Percentiles rank a stretch among this genome's conserved stretches.
Evolutionary conservation across 2,329 filamentous ascomycete genomes (phyloP).

Genomic region (Cytospora piceae): DNA sequence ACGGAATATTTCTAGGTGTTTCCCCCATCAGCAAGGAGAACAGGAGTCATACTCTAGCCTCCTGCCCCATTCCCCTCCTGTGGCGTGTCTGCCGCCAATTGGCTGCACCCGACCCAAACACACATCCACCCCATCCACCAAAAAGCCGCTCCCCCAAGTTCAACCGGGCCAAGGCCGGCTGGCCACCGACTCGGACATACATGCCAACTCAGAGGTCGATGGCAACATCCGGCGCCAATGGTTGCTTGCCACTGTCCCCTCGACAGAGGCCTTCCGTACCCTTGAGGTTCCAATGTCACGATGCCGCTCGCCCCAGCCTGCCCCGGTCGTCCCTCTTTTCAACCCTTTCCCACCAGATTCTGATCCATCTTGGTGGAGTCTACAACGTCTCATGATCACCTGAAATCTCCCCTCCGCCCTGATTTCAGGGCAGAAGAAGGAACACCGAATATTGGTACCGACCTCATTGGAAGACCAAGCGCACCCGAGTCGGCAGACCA

Average conservation of each 20-base stretch:
- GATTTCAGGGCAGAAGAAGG: slow-evolving; percentile 26
- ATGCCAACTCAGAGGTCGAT: slow-evolving; percentile 23
- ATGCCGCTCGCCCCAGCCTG: slow-evolving; percentile 15
- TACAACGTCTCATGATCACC: slow-evolving; percentile 26
- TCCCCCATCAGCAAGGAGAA: background rate
- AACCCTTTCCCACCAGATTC: slow-evolving; percentile 25
- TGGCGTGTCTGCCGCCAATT: slow-evolving; percentile 22
- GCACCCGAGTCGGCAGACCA: slow-evolving; percentile 1
- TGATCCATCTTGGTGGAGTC: slow-evolving; percentile 15
- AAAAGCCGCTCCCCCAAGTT: slow-evolving; percentile 12
- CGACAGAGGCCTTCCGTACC: slow-evolving; percentile 5
- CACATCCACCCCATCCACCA: slow-evolving; percentile 19
- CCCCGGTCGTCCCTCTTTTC: slow-evolving; percentile 4
- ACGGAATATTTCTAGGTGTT: background rate
- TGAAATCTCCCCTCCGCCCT: slow-evolving; percentile 22
- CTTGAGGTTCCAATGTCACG: slow-evolving; percentile 18
- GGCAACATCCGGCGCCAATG: slow-evolving; percentile 22
- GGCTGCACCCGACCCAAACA: background rate
- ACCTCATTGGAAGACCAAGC: slow-evolving; percentile 21
- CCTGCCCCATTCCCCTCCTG: slow-evolving; percentile 8
- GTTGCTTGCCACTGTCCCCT: slow-evolving; percentile 16
- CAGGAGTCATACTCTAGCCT: slow-evolving; percentile 8
- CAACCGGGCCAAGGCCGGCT: slow-evolving; percentile 22
- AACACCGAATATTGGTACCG: slow-evolving; percentile 19
- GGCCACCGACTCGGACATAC: slow-evolving; percentile 25